Base-by-base conservation (phyloP, 768 basidiomycete species). In the Termitomyces bulborhizus region DNA sequence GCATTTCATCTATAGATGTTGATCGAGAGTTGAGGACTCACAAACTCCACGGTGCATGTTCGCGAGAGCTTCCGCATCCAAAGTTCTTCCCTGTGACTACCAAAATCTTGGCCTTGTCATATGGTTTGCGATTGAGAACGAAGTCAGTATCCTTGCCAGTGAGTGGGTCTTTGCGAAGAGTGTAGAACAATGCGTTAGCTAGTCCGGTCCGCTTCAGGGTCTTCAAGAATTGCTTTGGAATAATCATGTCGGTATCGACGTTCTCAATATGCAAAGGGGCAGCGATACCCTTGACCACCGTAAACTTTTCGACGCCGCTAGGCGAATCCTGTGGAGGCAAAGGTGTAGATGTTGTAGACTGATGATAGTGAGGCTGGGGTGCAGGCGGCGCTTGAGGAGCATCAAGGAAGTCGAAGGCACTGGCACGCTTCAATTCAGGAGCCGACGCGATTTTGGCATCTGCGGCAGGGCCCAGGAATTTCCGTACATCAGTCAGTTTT, bases 161-260 rank as follows among this genome's bases (percentile, higher is more conserved):
- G 61, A 85, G 77, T 5, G 85, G 82, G 64, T 93, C 82, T 65
- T 85, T 86, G 46, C 93, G 82, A 40, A 90, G 73, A n/a, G 87
- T 80, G 66, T 79, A 87, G 77, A 96, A 96, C 49, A 93, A 73
- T 18, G 88, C 91, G 53, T 86, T 74, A 7, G 90, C 88, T 45
- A 96, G 78, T 44, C 93, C 93, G 41, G 93, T 93, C 53, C 93
- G 81, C 69, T 93, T 91, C 63, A 96, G 72, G 0, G 93, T 95
- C 72, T 94, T 95, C 69, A 95, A 72, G 76, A 94, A 95, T 64
- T 93, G 92, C 64, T 94, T 93, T 3, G 93, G 93, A 65, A 95
- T 93, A 68, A 96, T 92, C 83, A 88, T 89, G 64, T 96, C 93
- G 45, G 93, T 96, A 71, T 96, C 93, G 59, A 94, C 85, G 62